Conservation (phyloP, 2,329 filamentous ascomycete species). For the Neopestalotiopsis sp. region DNA sequence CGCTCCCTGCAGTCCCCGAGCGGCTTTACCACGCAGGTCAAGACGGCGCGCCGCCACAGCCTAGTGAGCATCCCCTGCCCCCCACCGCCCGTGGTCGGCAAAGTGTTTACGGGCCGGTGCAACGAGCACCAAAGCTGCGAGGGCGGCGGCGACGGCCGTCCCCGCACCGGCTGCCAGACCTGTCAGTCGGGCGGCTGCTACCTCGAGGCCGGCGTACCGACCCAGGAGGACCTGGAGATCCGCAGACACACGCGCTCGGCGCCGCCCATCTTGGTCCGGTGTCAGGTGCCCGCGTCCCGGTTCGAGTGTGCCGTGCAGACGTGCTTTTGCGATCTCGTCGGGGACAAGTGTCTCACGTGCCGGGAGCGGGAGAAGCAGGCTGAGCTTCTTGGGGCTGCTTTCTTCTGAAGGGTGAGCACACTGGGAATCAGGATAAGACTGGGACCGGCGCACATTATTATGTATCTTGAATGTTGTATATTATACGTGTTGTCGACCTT, state of each 20-base stretch:
- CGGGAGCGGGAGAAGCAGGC: constrained; percentile 12
- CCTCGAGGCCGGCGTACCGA: neutral
- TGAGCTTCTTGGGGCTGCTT: neutral
- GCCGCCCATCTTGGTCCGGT: constrained; percentile 4
- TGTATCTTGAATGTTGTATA: no score
- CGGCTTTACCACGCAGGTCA: neutral
- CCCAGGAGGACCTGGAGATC: neutral
- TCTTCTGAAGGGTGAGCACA: neutral
- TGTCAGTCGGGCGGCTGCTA: neutral
- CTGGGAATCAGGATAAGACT: neutral
- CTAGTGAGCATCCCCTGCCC: neutral
- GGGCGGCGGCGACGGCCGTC: neutral
- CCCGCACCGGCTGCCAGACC: neutral
- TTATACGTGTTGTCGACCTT: no score
- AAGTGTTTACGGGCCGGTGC: neutral
- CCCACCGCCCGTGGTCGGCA: neutral
- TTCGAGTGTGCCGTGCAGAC: constrained; percentile 7
- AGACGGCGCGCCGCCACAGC: neutral
- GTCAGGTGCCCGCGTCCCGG: neutral
- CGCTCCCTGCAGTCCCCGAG: neutral
- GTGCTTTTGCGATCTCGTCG: neutral
- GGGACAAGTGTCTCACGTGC: constrained; percentile 11
- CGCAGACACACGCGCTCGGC: neutral
- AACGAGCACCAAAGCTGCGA: neutral
- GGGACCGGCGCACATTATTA: no score